phyloP scores from a whole-genome alignment of 192 early-diverging fungal species.

The Umbelopsis sp. region DNA sequence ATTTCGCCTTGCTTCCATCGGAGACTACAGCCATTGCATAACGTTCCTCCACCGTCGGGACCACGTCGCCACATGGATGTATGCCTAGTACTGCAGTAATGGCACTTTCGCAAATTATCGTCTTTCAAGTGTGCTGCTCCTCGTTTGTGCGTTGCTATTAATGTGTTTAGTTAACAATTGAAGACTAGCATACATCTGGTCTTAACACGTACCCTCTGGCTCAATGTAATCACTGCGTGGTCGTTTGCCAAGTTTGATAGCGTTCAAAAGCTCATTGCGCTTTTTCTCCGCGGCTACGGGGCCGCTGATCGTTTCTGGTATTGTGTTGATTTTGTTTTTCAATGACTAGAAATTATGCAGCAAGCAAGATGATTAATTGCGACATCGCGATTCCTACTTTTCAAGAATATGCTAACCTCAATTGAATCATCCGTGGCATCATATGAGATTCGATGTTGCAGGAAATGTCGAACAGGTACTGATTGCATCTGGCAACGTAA shows the following conservation, averaged over 20 bases:
- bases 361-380: background rate
- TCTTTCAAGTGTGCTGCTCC: conserved; percentile 19
- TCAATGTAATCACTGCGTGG: conserved; percentile 22
- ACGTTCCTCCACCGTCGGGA: conserved; percentile 29
- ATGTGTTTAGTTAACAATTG: conserved; percentile 20
- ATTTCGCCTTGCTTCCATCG: conserved; percentile 37
- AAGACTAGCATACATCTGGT: background rate
- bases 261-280: conserved; percentile 31
- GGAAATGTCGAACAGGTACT: conserved; percentile 21
- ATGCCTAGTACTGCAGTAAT: conserved; percentile 35
- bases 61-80: conserved; percentile 39
- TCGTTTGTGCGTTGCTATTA: background rate
- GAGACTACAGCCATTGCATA: conserved; percentile 37
- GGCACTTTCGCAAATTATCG: conserved; percentile 31
- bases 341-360: background rate
- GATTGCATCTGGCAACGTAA: conserved; percentile 18
- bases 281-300: conserved; percentile 37
- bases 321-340: conserved; percentile 14
- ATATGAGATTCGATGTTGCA: conserved; percentile 4
- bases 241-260: conserved; percentile 33
- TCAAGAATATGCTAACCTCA: conserved; percentile 3
- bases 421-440: conserved; percentile 13
- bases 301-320: conserved; percentile 31
- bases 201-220: conserved; percentile 23
- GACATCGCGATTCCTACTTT: background rate